Conservation (phyloP, 805 yeast species). For the Metschnikowia gelsemii region DNA sequence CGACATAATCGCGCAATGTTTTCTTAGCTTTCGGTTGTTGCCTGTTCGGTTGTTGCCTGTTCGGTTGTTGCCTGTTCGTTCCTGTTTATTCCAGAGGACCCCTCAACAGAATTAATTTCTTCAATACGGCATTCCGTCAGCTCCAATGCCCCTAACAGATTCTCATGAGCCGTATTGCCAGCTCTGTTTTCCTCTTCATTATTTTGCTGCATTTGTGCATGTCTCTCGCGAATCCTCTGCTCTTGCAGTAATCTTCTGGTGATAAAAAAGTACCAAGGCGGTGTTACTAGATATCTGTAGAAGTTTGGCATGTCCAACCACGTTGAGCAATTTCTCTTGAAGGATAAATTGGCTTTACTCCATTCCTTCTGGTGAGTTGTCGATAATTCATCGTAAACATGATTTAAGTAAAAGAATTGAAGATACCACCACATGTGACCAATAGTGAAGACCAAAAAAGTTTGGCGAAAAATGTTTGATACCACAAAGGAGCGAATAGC, state of each 20-base stretch:
- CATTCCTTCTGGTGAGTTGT: slow-evolving; percentile 7
- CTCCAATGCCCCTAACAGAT: neutral
- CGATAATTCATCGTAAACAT: slow-evolving; percentile 2
- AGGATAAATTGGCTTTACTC: slow-evolving; percentile 2
- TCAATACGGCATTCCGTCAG: neutral
- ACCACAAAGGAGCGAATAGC: slow-evolving; percentile 9
- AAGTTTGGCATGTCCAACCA: slow-evolving; percentile 9
- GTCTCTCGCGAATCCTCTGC: slow-evolving; percentile 2
- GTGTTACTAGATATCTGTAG: slow-evolving; percentile 7
- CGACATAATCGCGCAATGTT: too few relatives aligned
- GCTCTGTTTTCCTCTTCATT: neutral
- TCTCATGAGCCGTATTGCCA: neutral
- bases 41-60: neutral
- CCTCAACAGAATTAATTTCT: neutral
- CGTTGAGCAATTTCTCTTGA: neutral
- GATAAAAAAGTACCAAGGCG: slow-evolving; percentile 12
- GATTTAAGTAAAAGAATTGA: slow-evolving; percentile 20
- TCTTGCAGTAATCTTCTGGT: slow-evolving; percentile 1
- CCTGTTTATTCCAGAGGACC: neutral
- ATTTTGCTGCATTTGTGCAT: neutral
- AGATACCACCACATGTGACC: slow-evolving; percentile 39
- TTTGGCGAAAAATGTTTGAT: slow-evolving; percentile 18
- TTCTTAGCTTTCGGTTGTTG: neutral
- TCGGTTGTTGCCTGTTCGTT: neutral
- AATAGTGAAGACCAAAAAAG: slow-evolving; percentile 18